phyloP scores from a whole-genome alignment of 2,329 filamentous ascomycete species.

The Curvularia hawaiiensis region DNA sequence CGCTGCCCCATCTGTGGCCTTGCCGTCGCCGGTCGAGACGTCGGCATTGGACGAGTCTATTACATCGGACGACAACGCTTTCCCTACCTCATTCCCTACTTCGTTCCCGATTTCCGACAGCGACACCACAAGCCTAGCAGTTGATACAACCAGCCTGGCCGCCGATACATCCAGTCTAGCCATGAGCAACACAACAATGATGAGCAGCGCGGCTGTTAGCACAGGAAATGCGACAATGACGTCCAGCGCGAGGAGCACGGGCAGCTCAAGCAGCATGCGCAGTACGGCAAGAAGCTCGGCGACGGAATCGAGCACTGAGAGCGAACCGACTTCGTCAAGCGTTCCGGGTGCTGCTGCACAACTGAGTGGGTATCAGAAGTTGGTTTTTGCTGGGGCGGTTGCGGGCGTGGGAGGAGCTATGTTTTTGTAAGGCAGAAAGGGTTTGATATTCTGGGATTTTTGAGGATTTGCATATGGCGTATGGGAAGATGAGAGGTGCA shows the following conservation, averaged over 20 bases:
- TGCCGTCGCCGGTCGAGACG: neutral
- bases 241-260: neutral
- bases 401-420: slow-evolving; percentile 27
- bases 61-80: slow-evolving; percentile 3
- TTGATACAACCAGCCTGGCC: neutral
- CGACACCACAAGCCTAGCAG: neutral
- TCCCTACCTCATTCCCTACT: slow-evolving; percentile 4
- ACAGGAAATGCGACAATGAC: neutral
- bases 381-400: slow-evolving; percentile 24
- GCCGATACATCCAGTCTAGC: neutral
- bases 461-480: neutral
- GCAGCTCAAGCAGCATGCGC: neutral
- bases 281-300: slow-evolving; percentile 3
- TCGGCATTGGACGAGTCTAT: slow-evolving; percentile 17
- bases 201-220: slow-evolving; percentile 1
- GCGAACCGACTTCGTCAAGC: slow-evolving; percentile 4
- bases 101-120: slow-evolving; percentile 3
- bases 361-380: slow-evolving; percentile 9
- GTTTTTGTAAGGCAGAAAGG: slow-evolving; percentile 13
- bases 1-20: neutral
- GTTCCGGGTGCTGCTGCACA: neutral
- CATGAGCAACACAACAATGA: slow-evolving; percentile 5
- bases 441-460: neutral
- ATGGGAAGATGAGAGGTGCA: no score
- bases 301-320: neutral